These are phyloP conservation scores for Vitis amurensis DNA, from an alignment of 164 flowering plant genomes.

Conservation along the genomic window DNA sequence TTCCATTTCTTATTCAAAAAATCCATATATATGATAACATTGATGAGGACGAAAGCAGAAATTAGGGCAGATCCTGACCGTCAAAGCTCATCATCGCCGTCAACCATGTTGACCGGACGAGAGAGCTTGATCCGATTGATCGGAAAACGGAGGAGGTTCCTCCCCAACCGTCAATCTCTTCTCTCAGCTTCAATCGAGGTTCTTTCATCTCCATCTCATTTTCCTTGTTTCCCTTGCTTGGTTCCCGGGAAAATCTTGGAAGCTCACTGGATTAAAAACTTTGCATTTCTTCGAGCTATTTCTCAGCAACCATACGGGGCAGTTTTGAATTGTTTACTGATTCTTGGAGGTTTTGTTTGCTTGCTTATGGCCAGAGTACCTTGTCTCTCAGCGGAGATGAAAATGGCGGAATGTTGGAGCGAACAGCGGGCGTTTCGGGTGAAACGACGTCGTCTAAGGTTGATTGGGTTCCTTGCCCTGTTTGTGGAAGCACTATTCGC, in stretches of 20 bases:
- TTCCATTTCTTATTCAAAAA: too few species aligned
- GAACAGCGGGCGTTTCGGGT: conserved; percentile 13
- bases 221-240: background rate
- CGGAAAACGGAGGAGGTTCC: conserved; percentile 76
- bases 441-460: background rate
- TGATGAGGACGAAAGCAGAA: background rate
- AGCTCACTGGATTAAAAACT: too few species aligned
- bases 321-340: too few species aligned
- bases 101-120: conserved; percentile 60
- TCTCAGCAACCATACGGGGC: too few species aligned
- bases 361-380: conserved; percentile 14
- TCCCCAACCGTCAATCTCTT: conserved; percentile 53
- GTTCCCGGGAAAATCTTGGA: too few species aligned
- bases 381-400: conserved; percentile 5
- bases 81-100: background rate
- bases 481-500: conserved; percentile 50
- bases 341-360: background rate
- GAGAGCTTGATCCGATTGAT: conserved; percentile 70
- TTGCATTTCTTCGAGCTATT: background rate
- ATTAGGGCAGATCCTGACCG: background rate
- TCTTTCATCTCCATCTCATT: conserved; percentile 5
- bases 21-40: too few species aligned
- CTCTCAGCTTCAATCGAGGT: conserved; percentile 29
- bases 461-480: conserved; percentile 70
- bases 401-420: background rate